These are phyloP conservation scores for Arxiozyma slooffiae DNA, from an alignment of 1,139 yeast species.

Conservation along the genomic window DNA sequence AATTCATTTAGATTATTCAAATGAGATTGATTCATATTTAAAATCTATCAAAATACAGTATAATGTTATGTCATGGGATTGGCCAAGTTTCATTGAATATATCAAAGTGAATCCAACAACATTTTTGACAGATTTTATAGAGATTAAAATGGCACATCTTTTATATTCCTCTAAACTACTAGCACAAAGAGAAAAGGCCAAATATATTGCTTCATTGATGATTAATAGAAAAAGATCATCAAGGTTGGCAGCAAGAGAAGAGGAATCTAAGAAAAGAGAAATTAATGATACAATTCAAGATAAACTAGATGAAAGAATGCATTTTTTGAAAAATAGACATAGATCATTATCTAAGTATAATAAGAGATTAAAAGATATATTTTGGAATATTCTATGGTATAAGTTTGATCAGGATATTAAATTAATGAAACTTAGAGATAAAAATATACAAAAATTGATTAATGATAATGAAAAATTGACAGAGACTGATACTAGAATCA, in stretches of 20 bases:
- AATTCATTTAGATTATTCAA: conserved; percentile 25
- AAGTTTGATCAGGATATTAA: conserved; percentile 24
- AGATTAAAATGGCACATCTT: conserved; percentile 12
- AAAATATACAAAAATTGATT: conserved; percentile 3
- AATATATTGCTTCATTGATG: conserved; percentile 24
- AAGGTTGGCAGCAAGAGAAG: conserved; percentile 28
- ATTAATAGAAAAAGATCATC: conserved; percentile 29
- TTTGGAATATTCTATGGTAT: conserved; percentile 26
- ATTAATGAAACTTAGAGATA: conserved; percentile 12
- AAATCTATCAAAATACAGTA: conserved; percentile 17
- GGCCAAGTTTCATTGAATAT: conserved; percentile 20
- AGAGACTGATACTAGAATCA: conserved; percentile 3
- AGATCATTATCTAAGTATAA: conserved; percentile 17
- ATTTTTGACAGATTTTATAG: conserved; percentile 5
- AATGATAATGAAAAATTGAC: conserved; percentile 10
- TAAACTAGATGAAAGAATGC: conserved; percentile 26
- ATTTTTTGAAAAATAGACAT: conserved; percentile 21
- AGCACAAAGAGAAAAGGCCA: conserved; percentile 21
- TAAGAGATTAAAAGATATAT: conserved; percentile 22
- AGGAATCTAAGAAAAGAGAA: conserved; percentile 25
- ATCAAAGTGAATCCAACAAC: conserved; percentile 4
- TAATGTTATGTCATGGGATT: conserved; percentile 19
- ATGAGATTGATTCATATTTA: conserved; percentile 26
- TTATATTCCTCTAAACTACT: conserved; percentile 22
- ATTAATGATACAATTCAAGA: conserved; percentile 22